phyloP scores from a whole-genome alignment of 768 basidiomycete species.

The Suillus lakei region DNA sequence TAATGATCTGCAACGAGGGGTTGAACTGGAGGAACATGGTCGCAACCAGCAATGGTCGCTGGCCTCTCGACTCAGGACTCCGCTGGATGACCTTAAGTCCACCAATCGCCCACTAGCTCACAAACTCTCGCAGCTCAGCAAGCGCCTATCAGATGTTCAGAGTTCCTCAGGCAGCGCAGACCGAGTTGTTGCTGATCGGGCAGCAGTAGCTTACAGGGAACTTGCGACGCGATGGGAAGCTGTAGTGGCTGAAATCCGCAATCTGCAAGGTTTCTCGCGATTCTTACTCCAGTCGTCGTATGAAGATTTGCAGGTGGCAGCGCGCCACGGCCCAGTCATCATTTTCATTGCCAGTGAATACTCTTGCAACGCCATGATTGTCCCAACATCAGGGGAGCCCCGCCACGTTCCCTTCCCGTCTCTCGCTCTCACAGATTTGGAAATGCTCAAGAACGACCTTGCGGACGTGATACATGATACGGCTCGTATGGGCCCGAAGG shows the following conservation, averaged over 20 bases:
- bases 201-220: slow-evolving; percentile 12
- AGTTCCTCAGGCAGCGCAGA: neutral
- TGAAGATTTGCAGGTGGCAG: slow-evolving; percentile 17
- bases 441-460: neutral
- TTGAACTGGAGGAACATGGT: slow-evolving; percentile 36
- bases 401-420: neutral
- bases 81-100: slow-evolving; percentile 26
- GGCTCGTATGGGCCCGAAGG: neutral
- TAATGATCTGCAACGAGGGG: slow-evolving; percentile 15
- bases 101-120: slow-evolving; percentile 10
- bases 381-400: neutral
- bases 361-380: slow-evolving; percentile 19
- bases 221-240: slow-evolving; percentile 10
- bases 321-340: slow-evolving; percentile 23
- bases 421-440: neutral
- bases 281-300: slow-evolving; percentile 22
- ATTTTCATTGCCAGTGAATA: slow-evolving; percentile 19
- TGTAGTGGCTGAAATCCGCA: slow-evolving; percentile 14
- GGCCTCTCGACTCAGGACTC: slow-evolving; percentile 26
- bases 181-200: neutral
- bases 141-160: neutral
- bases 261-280: slow-evolving; percentile 16
- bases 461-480: neutral
- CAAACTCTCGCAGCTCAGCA: slow-evolving; percentile 15
- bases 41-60: slow-evolving; percentile 33